Conservation (phyloP, 2,329 filamentous ascomycete genomes). For the Penicillium concentricum region DNA sequence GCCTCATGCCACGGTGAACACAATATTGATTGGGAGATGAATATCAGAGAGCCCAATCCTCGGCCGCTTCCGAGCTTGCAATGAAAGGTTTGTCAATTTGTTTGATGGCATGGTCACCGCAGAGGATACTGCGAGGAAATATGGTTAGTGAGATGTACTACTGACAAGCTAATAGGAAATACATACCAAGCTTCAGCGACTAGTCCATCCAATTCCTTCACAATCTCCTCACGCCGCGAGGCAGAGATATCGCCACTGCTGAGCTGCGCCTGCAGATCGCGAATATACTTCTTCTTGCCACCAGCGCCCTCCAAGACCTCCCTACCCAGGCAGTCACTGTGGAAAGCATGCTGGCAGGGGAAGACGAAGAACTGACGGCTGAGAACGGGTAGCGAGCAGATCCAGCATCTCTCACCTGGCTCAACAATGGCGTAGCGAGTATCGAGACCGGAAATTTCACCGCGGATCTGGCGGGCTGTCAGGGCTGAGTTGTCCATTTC, state of each 20-base stretch:
- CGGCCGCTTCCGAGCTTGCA: conserved; percentile 65
- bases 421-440: conserved; percentile 94
- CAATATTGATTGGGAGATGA: neutral
- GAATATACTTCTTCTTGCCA: conserved; percentile 74
- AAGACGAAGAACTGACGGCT: conserved; percentile 97
- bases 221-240: conserved; percentile 73
- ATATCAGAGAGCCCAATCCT: conserved; percentile 74
- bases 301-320: conserved; percentile 82
- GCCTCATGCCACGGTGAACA: neutral
- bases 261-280: conserved; percentile 80
- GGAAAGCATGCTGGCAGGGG: conserved; percentile 96
- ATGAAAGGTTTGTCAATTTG: conserved; percentile 93
- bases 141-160: conserved; percentile 21
- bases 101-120: conserved; percentile 92
- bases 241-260: conserved; percentile 71
- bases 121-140: conserved; percentile 67
- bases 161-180: neutral
- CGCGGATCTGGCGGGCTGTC: conserved; percentile 86
- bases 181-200: conserved; percentile 85
- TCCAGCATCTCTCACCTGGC: conserved; percentile 90
- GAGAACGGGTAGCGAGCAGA: conserved; percentile 79
- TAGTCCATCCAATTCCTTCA: conserved; percentile 85
- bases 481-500: conserved; percentile 95
- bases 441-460: conserved; percentile 82
- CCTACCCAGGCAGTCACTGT: conserved; percentile 87